A percentile compares a stretch with the other conserved stretches of the same genome.
Evolutionary conservation across 2,329 filamentous ascomycete genomes (phyloP).

Genomic region (Scedosporium dehoogii): DNA sequence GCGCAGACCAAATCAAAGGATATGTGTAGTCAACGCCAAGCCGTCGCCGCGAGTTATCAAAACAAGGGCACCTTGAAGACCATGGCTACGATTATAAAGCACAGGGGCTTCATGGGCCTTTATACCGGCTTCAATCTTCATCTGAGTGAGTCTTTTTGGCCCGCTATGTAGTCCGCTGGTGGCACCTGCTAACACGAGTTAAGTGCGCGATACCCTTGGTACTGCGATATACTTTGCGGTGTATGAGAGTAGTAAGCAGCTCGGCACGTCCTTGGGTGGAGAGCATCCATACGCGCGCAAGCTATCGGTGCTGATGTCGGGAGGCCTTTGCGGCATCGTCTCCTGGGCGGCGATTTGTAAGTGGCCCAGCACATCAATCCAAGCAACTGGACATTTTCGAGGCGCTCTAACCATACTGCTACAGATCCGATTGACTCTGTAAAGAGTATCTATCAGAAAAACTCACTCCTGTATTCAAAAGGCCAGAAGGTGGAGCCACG

Average conservation of each 20-base stretch:
- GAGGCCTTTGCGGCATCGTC: slow-evolving; percentile 71
- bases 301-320: slow-evolving; percentile 67
- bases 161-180: not conserved
- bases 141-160: slow-evolving; percentile 49
- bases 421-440: slow-evolving; percentile 66
- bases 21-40: slow-evolving; percentile 38
- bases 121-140: slow-evolving; percentile 77
- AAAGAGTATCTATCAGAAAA: slow-evolving; percentile 78
- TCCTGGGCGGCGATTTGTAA: slow-evolving; percentile 70
- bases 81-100: slow-evolving; percentile 65
- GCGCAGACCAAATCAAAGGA: slow-evolving; percentile 28
- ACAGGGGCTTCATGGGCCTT: slow-evolving; percentile 61
- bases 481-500: slow-evolving; percentile 53
- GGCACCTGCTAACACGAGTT: slow-evolving; percentile 7
- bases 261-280: slow-evolving; percentile 63
- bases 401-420: slow-evolving; percentile 7
- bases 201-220: slow-evolving; percentile 73
- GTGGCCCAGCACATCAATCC: slow-evolving; percentile 25
- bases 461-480: slow-evolving; percentile 60
- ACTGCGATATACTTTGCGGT: slow-evolving; percentile 84
- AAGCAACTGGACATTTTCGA: not conserved
- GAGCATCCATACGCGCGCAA: slow-evolving; percentile 68
- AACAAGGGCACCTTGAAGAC: slow-evolving; percentile 70
- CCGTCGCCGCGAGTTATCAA: slow-evolving; percentile 59
- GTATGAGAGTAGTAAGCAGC: slow-evolving; percentile 77